A percentile compares a stretch with the other conserved stretches of the same genome.
These are phyloP conservation scores for Penicillium sp. DNA, from an alignment of 2,329 filamentous ascomycete species.

Conservation along the genomic window DNA sequence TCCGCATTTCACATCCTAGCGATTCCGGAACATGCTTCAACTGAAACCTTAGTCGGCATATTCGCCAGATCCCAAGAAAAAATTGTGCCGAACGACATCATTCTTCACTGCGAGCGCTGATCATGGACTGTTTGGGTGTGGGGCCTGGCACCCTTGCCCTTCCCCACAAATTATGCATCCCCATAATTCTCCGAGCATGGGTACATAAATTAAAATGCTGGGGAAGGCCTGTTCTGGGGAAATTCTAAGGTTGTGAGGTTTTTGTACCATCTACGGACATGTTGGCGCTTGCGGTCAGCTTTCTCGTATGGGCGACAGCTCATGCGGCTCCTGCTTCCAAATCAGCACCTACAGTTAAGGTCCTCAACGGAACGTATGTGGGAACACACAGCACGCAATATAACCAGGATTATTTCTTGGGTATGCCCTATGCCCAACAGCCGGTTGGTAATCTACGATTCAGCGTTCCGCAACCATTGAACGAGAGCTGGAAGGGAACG, in stretches of 20 bases:
- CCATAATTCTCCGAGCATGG: neutral
- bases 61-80: neutral
- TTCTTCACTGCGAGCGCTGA: conserved; percentile 4
- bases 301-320: conserved; percentile 16
- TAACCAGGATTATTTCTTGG: conserved; percentile 54
- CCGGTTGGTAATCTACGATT: conserved; percentile 57
- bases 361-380: conserved; percentile 51
- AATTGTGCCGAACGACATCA: neutral
- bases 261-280: neutral
- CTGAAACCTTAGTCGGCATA: neutral
- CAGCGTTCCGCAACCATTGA: conserved; percentile 50
- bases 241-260: neutral
- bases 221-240: neutral
- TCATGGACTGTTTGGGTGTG: conserved; percentile 10
- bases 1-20: neutral
- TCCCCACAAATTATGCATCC: neutral
- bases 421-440: conserved; percentile 59
- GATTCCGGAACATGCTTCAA: neutral
- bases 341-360: conserved; percentile 29
- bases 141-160: neutral
- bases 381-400: conserved; percentile 44
- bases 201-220: neutral
- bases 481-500: conserved; percentile 45
- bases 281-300: conserved; percentile 2
- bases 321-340: conserved; percentile 21